Conservation (phyloP, 148 eudicot species). For the Vaccinium myrtillus region DNA sequence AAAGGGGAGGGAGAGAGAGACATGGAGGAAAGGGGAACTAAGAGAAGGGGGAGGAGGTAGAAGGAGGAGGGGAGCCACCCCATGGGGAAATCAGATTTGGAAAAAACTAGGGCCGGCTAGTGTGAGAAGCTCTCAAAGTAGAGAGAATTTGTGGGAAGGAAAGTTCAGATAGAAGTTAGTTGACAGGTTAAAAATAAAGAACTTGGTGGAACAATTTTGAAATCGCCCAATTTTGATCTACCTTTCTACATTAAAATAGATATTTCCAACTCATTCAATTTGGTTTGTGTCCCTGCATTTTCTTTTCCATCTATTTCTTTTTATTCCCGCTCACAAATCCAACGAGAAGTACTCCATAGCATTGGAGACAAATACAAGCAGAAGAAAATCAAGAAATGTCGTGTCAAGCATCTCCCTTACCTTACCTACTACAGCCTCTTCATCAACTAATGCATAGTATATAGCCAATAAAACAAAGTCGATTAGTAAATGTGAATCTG, state of each 20-base stretch:
- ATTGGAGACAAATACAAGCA: not conserved
- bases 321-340: not conserved
- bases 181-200: too few species aligned
- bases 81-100: too few species aligned
- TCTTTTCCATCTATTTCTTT: not conserved
- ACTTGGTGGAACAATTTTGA: too few species aligned
- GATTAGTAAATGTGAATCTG: not conserved
- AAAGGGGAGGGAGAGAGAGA: too few species aligned
- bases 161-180: too few species aligned
- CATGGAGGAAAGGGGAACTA: too few species aligned
- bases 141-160: too few species aligned
- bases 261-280: not conserved
- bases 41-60: too few species aligned
- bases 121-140: too few species aligned
- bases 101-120: too few species aligned
- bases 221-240: not conserved
- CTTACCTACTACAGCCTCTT: not conserved
- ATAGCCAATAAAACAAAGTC: not conserved
- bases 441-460: not conserved
- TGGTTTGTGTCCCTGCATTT: not conserved
- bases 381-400: not conserved
- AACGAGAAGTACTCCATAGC: not conserved
- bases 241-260: not conserved
- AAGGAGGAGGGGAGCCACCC: too few species aligned
- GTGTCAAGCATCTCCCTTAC: not conserved